Evolutionary conservation across 202 grass and related monocot species (phyloP), one percentile per base, ranked within the genome.

Genomic region (Saccharum hybrid): DNA sequence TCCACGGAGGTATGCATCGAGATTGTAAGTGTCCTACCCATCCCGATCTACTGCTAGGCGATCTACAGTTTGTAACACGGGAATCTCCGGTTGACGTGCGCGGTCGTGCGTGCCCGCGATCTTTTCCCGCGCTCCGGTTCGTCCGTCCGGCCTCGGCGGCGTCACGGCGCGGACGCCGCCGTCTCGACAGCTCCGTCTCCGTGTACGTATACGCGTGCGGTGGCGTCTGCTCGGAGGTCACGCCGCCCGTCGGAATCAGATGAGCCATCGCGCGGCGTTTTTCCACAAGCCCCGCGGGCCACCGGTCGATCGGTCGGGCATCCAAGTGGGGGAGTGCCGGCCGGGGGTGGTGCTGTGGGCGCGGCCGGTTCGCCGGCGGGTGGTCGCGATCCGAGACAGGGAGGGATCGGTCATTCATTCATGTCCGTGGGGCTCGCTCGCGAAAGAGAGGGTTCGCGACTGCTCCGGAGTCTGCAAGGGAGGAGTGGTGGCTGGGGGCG

Each of bases 251-350:
- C 40, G 9, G 15, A 26, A 71, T 52, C 48, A 7, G 15, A 12
- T 2, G 42, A 43, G 42, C 26, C 26, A 26, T 26, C 26, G 26
- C 26, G 26, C 26, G 26, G 26, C 36, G 61, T 52, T 49, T 84
- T 84, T 88, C 86, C 76, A 81, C 76, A 0, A 9, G 26, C 26
- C 2, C 28, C 14, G 75, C 39, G 51, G 54, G 12, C n/a, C 41
- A 28, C 62, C 15, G 48, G 48, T 18, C 5, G 16, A n/a, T 21
- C 52, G 19, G 51, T 18, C 45, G 45, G 16, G 54, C 54, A 59
- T 3, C 56, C n/a, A 10, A 65, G 63, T 65, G 38, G 38, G 26
- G 26, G 26, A 26, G 26, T 26, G 26, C 26, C 26, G 26, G 26
- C 26, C 26, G 38, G 38, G 39, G 66, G 18, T 10, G 26, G 8